phyloP scores from a whole-genome alignment of 2,329 filamentous ascomycete genomes.

The Orbilia oligospora region DNA sequence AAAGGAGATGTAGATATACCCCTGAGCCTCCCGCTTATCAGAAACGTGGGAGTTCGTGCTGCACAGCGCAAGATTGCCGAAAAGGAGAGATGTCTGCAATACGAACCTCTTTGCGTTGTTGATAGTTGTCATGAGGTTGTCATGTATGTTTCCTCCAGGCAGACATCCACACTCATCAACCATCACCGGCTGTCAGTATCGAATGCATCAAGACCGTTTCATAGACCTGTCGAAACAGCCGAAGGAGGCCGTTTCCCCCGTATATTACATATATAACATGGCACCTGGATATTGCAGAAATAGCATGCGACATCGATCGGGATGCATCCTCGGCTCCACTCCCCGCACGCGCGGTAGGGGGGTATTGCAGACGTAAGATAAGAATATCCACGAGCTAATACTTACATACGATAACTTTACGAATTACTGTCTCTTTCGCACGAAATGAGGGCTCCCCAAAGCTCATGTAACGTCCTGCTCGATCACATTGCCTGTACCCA shows the following conservation, averaged over 20 bases:
- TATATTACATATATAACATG: constrained; percentile 5
- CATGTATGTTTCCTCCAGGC: constrained; percentile 8
- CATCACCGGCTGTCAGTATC: constrained; percentile 16
- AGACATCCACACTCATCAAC: constrained; percentile 36
- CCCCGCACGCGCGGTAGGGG: constrained; percentile 26
- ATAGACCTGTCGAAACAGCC: constrained; percentile 43
- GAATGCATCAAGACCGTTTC: constrained; percentile 54
- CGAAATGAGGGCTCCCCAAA: constrained; percentile 33
- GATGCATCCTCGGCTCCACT: constrained; percentile 44
- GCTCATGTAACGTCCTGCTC: constrained; percentile 36
- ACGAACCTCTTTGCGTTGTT: constrained; percentile 15
- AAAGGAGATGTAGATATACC: constrained; percentile 34
- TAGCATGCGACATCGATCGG: constrained; percentile 46
- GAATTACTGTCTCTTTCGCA: neutral
- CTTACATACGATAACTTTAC: neutral
- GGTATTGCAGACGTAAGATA: constrained; percentile 32
- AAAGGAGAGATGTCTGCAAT: constrained; percentile 5
- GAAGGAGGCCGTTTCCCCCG: constrained; percentile 21
- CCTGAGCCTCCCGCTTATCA: constrained; percentile 57
- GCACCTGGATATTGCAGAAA: constrained; percentile 27
- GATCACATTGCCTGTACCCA: constrained; percentile 48
- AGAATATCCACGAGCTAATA: constrained; percentile 20
- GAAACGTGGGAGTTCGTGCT: constrained; percentile 46
- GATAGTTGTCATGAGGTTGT: constrained; percentile 17
- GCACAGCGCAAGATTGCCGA: constrained; percentile 32